These are phyloP conservation scores for Termitomyces sp. DNA, from an alignment of 768 basidiomycete genomes.

Conservation along the genomic window DNA sequence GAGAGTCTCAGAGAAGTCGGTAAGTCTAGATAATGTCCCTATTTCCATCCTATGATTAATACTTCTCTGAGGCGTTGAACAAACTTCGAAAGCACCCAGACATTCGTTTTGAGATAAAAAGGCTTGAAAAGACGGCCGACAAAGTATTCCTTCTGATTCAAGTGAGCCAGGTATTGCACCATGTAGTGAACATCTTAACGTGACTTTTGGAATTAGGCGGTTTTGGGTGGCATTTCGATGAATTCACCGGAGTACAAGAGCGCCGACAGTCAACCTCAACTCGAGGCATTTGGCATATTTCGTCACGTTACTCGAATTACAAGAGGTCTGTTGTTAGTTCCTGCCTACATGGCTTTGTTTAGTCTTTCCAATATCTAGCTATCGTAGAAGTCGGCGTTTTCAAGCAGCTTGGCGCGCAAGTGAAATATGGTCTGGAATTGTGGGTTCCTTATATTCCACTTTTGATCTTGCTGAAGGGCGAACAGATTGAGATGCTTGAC, in stretches of 20 bases:
- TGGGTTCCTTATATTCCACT: conserved; percentile 24
- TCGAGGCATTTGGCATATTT: conserved; percentile 69
- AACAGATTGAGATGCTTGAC: conserved; percentile 66
- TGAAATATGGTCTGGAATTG: conserved; percentile 75
- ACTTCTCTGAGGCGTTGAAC: conserved; percentile 43
- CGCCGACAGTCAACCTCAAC: conserved; percentile 61
- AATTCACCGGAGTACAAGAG: conserved; percentile 64
- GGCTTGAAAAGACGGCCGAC: conserved; percentile 62
- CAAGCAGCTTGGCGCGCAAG: conserved; percentile 56
- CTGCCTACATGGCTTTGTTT: background rate
- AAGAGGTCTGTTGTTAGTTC: conserved; percentile 42
- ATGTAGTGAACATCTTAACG: background rate
- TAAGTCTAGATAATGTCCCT: conserved; percentile 16
- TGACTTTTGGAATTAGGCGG: conserved; percentile 40
- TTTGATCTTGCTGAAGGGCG: background rate
- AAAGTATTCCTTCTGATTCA: conserved; percentile 82
- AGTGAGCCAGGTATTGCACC: conserved; percentile 27
- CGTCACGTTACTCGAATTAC: conserved; percentile 73
- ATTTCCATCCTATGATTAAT: background rate
- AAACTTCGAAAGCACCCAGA: conserved; percentile 67
- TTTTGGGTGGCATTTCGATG: conserved; percentile 66
- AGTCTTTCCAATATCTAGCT: conserved; percentile 34
- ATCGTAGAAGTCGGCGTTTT: conserved; percentile 72
- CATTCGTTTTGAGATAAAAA: conserved; percentile 72
- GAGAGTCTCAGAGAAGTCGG: conserved; percentile 72